Evolutionary conservation across 2,329 filamentous ascomycete species (phyloP), one percentile per base, ranked within the genome.

Genomic region (Alternaria viburni): DNA sequence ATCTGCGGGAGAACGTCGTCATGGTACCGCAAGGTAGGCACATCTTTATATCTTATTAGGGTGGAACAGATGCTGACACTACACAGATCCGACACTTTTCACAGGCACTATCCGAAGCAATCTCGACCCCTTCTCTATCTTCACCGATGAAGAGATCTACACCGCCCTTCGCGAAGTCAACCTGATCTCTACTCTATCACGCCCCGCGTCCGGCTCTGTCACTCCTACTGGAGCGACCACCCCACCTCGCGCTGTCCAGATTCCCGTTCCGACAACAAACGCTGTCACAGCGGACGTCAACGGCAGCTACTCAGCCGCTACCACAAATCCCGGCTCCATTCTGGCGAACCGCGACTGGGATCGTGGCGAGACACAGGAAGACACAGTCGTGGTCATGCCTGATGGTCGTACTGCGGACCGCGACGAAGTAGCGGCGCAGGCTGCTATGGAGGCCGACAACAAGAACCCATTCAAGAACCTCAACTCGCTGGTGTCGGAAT

Each of bases 381-480:
- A 76, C 46, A 74, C 76, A 1, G 65, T 78, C n/a, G 61, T 78
- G 9, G 69, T 69, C 26, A 74, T 78, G 59, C 74, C 77, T 5
- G 68, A 72, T n/a, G 71, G 71, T 30, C 69, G 63, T 15, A 69
- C 71, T 5, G 71, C 75, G 5, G 72, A 78, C 23, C 79, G 77
- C 23, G 63, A 67, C 49, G 66, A 65, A n/a, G 61, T 57, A 11
- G 62, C 70, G 25, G 28, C 51, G 46, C 61, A 72, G 61, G 72
- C 79, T 61, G 65, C 77, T 56, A 70, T 74, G 46, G 72, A 87
- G 9, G 79, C 87, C 15, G 90, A 92, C 58, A 99, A 99, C 86
- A 97, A 96, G 82, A 99, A 98, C 79, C 84, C 97, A 62, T 98
- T 99, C 87, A 85, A 91, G 47, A 94, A 97, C 76, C 88, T 99